Evolutionary conservation across 371 early-diverging fungal species (phyloP), one percentile per base, ranked within the genome.

Genomic region (Rhizopus arrhizus): DNA sequence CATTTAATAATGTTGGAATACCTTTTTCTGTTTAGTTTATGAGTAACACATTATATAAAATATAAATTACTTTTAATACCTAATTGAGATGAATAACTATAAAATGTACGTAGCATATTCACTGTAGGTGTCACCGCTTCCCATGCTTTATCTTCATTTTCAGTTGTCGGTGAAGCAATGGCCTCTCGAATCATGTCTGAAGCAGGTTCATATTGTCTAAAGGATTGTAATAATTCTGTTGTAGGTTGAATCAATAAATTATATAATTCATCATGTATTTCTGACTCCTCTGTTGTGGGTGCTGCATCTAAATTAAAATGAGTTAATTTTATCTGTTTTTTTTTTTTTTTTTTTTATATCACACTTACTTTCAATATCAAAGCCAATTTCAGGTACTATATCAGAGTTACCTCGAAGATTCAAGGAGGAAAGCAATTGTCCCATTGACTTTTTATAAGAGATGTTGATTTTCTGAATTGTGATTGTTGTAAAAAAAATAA

Each of bases 61-160:
- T 36, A 36, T 9, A 36, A 36, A 11, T 13, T 43, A 43, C 5
- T 13, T 41, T 8, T 36, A 48, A 41, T 83, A 90, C 92, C 89
- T 55, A 95, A 74, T 62, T 81, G 75, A 58, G 76, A 78, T 8
- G 93, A 85, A 74, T 90, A 88, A 56, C 86, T 85, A 70, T 89
- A 95, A 77, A 89, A 93, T 59, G 84, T 83, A 48, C 84, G 83
- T 66, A 97, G 73, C 70, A 88, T 86, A 22, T 72, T 64, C 4
- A 95, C 93, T 13, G 90, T 88, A 16, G 96, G 95, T 32, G 80
- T 78, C 22, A 97, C 81, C 38, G 88, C 87, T 50, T 85, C 70
- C 95, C 94, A 95, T 13, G 95, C 95, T 46, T 82, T 87, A 33
- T 90, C 85, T 73, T 97, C 97, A 62, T 88, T 88, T 51, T 94